Conservation (phyloP, 2,329 filamentous ascomycete genomes). For the Fusarium robinianum region DNA sequence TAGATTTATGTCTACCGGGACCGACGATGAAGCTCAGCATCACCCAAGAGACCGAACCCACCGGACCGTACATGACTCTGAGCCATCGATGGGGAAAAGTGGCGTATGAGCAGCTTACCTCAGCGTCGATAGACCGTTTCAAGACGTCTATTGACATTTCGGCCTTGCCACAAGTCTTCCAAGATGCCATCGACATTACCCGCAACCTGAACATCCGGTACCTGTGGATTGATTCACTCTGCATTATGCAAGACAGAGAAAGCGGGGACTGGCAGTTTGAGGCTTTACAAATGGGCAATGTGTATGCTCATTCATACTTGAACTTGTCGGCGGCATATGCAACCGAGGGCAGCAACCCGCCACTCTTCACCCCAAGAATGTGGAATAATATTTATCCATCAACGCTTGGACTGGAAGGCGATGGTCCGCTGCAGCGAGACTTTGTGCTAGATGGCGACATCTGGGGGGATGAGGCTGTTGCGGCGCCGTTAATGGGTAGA, state of each 20-base stretch:
- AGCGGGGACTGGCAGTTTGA: constrained; percentile 3
- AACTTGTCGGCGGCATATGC: constrained; percentile 6
- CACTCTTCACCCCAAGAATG: background rate
- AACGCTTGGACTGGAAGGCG: background rate
- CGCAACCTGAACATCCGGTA: constrained; percentile 30
- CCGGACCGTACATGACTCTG: constrained; percentile 15
- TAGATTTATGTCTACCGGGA: too few relatives aligned
- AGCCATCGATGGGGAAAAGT: constrained; percentile 8
- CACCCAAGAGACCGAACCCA: background rate
- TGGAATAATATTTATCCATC: background rate
- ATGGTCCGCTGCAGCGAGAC: background rate
- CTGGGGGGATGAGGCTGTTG: constrained; percentile 4
- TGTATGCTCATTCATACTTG: constrained; percentile 9
- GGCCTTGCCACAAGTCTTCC: constrained; percentile 16
- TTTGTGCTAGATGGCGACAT: background rate
- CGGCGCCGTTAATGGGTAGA: background rate
- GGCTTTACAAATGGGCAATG: constrained; percentile 2
- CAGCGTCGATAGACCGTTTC: background rate
- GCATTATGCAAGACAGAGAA: constrained; percentile 37
- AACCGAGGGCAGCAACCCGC: background rate
- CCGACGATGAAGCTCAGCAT: background rate
- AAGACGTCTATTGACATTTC: constrained; percentile 5
- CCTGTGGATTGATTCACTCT: constrained; percentile 42
- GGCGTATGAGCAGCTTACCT: background rate
- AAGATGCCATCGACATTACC: constrained; percentile 36